Base-by-base conservation (phyloP, 257 asterid genomes). In the Salvia splendens region DNA sequence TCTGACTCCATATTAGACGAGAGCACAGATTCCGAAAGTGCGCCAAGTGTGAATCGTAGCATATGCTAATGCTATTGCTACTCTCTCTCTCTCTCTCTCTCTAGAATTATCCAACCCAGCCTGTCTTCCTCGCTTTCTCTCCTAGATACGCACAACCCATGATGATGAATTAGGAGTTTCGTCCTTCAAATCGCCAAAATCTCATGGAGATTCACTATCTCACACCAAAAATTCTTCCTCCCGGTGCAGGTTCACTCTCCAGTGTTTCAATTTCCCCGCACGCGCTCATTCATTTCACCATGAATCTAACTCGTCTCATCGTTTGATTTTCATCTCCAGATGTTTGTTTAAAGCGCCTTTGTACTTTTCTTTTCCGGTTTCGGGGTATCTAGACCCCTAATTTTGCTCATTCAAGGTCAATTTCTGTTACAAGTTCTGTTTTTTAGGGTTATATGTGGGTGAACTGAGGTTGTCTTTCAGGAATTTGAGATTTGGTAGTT, bases 81-180 rank as follows among this genome's bases (percentile, higher is more conserved):
- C 33, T 24, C 64, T 47, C 55, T 68, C 48, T 33, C 63, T 68
- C 48, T 33, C 63, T 69, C 79, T 69, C 79, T 64, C 75, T 54
- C 73, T 70, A 65, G 80, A 70, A 75, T 70, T 65, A 75, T 70
- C 80, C 80, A 16, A 42, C 69, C 72, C 55, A 40, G 20, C 55
- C 67, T 46, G 48, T 55, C 48, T 58, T 28, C 62, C 63, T 47
- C 59, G 6, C 65, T 51, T 7, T 58, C 72, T 64, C 69, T 58
- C 75, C 67, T 59, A 57, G 52, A 55, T 12, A 59, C 36, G 8
- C 57, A 45, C 58, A 28, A 1, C 41, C 0, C 15, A 54, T 68
- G 68, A 51, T 61, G 67, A 14, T 33, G 50, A 60, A 65, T 65
- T 66, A 52, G 80, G 77, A 61, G 46, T 60, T 57, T 71, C 65